Base-by-base conservation (phyloP, 768 basidiomycete genomes). In the Boletus subcaerulescens region DNA sequence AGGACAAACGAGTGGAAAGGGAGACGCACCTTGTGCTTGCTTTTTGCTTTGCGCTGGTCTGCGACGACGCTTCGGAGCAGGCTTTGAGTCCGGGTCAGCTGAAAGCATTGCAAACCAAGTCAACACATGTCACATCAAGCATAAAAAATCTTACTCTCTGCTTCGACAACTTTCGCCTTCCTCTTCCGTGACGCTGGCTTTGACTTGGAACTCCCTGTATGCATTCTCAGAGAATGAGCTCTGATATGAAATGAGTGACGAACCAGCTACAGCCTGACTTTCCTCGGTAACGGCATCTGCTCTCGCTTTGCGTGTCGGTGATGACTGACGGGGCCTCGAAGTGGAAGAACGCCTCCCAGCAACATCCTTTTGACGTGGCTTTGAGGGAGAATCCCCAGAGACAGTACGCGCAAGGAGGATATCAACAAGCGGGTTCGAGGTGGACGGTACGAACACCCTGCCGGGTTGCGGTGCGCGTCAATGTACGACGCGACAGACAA, bases 391-490 rank as follows among this genome's bases (percentile, higher is more conserved):
- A 53, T 79, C 77, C 11, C 76, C 75, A 51, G 74, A 74, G 0
- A 79, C 73, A 9, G 76, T 76, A 15, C 77, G 75, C 7, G 80
- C 74, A 7, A 85, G 73, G 3, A 85, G 73, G 24, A 84, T 77
- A 41, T 83, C 79, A 3, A 77, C 65, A 0, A 86, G 77, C 1
- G 71, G 71, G 60, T 80, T 85, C 46, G 73, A 69, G 15, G 71
- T 73, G 1, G 80, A 70, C 0, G 84, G 83, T 22, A 80, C 74
- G 62, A 83, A 86, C 22, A 77, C 80, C 0, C 84, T 85, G 40
- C 33, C 17, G 24, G 26, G n/a, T 14, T 12, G 38, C 7, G 12
- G 15, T 18, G 26, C 33, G 11, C 5, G 48, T 59, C 40, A 56
- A n/a, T 31, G 15, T 45, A 17, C 18, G 38, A 38, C n/a, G 36